Evolutionary conservation across 768 basidiomycete species (phyloP).

Genomic region (Boletus edulis): DNA sequence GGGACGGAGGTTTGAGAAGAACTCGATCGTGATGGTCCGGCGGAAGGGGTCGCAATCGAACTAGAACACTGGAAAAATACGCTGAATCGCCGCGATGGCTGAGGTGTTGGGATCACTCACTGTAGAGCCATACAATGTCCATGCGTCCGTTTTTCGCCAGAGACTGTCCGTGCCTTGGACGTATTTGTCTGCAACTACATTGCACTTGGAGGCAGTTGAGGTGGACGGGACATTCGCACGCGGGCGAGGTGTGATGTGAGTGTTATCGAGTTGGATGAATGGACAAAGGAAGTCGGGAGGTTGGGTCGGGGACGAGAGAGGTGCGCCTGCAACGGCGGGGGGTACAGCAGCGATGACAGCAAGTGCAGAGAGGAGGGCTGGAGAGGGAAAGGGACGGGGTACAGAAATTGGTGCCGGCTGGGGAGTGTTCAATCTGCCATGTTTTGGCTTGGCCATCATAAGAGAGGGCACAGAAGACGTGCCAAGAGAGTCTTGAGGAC

Average conservation of each 20-base stretch:
- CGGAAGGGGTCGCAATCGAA: conserved; percentile 3
- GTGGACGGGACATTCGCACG: not conserved
- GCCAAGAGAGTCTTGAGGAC: conserved; percentile 35
- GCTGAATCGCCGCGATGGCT: not conserved
- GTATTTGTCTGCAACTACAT: conserved; percentile 53
- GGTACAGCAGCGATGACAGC: conserved; percentile 52
- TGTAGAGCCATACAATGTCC: conserved; percentile 71
- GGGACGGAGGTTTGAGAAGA: conserved; percentile 13
- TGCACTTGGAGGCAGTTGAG: not conserved
- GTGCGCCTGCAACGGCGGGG: conserved; percentile 45
- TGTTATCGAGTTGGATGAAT: conserved; percentile 31
- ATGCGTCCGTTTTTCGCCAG: conserved; percentile 55
- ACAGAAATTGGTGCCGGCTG: not conserved
- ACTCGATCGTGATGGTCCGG: not conserved
- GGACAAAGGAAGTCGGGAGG: conserved; percentile 67
- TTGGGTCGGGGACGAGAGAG: conserved; percentile 32
- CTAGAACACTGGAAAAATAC: conserved; percentile 14
- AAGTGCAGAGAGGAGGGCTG: conserved; percentile 52
- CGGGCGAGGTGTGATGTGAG: not conserved
- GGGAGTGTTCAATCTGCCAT: conserved; percentile 22
- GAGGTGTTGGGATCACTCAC: conserved; percentile 34
- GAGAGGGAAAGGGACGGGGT: conserved; percentile 39
- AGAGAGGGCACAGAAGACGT: conserved; percentile 35
- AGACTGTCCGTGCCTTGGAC: conserved; percentile 48
- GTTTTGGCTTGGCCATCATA: conserved; percentile 55